phyloP scores from a whole-genome alignment of 306 rosid genomes.

The Acmispon strigosus region DNA sequence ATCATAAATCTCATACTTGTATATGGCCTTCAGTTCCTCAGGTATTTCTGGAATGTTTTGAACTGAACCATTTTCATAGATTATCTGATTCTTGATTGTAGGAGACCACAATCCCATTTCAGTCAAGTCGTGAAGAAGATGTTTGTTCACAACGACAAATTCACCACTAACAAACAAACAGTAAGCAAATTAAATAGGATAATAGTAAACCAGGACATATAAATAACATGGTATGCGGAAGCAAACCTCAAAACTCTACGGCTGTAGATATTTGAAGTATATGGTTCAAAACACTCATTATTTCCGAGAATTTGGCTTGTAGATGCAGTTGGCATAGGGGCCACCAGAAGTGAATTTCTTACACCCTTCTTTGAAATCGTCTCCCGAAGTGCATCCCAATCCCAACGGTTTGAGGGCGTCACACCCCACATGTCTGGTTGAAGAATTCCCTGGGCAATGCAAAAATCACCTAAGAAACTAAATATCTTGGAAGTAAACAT shows the following conservation, averaged over 20 bases:
- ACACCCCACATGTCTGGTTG: conserved; percentile 88
- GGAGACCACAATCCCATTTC: conserved; percentile 87
- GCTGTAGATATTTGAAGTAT: conserved; percentile 73
- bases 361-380: conserved; percentile 50
- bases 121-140: conserved; percentile 74
- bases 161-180: conserved; percentile 51
- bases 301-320: conserved; percentile 92
- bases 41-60: conserved; percentile 61
- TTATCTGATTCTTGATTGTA: conserved; percentile 53
- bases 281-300: conserved; percentile 90
- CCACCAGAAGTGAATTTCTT: conserved; percentile 77
- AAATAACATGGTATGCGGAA: background rate
- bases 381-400: conserved; percentile 53
- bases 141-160: conserved; percentile 89
- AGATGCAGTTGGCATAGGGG: conserved; percentile 96
- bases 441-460: conserved; percentile 57
- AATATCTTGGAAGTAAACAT: background rate
- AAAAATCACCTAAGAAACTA: background rate
- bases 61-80: conserved; percentile 64
- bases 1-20: conserved; percentile 43
- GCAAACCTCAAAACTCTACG: conserved; percentile 72
- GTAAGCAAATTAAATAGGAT: background rate
- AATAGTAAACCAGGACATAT: background rate
- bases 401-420: conserved; percentile 62
- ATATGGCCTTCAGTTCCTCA: conserved; percentile 52